A percentile compares a stretch with the other conserved stretches of the same genome.
Evolutionary conservation across 495 filamentous ascomycete species (phyloP).

Genomic region (Neurospora sp.): DNA sequence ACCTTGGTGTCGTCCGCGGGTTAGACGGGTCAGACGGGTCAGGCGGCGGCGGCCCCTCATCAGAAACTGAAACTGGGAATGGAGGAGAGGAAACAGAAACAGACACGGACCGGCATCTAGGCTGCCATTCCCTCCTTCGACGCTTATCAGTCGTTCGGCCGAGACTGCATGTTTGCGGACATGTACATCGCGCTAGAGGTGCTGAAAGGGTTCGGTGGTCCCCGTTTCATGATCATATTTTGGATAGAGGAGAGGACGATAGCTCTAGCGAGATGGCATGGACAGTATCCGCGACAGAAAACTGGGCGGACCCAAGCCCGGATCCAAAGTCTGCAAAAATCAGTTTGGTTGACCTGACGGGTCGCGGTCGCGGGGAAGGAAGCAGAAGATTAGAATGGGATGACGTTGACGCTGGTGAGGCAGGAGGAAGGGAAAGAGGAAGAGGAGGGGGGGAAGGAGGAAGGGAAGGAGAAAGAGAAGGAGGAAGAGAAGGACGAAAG

Average conservation of each 20-base stretch:
- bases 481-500: constrained; percentile 19
- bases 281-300: background rate
- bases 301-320: constrained; percentile 30
- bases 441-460: constrained; percentile 18
- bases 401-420: constrained; percentile 14
- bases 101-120: constrained; percentile 24
- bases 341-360: constrained; percentile 33
- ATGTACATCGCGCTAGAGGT: constrained; percentile 63
- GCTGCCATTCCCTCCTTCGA: constrained; percentile 61
- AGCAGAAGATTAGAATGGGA: constrained; percentile 21
- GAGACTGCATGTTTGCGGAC: constrained; percentile 75
- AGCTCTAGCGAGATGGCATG: background rate
- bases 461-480: constrained; percentile 1
- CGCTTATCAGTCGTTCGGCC: constrained; percentile 72
- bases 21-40: background rate
- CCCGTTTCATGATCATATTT: background rate
- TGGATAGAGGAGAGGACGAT: constrained; percentile 17
- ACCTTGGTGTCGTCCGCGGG: constrained; percentile 38
- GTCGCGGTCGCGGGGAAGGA: constrained; percentile 11
- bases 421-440: constrained; percentile 31
- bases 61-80: background rate
- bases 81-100: background rate
- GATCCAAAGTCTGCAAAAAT: constrained; percentile 29
- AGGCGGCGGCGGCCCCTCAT: background rate
- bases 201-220: constrained; percentile 50